Evolutionary conservation across 495 filamentous ascomycete species (phyloP), one percentile per base, ranked within the genome.

Genomic region (Penicillium diatomitis): DNA sequence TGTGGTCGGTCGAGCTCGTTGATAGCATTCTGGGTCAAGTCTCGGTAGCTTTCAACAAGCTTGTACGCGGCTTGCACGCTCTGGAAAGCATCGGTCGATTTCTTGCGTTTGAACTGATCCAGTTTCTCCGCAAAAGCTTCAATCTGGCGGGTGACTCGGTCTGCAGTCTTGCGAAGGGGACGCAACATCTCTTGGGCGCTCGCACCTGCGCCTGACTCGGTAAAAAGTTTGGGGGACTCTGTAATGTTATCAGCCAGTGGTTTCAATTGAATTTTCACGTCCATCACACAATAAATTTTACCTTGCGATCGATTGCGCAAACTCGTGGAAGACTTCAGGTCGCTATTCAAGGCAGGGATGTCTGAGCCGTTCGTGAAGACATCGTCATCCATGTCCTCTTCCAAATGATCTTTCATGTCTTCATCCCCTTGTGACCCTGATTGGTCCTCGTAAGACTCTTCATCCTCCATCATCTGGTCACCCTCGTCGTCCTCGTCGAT

Each of bases 71-170:
- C 71, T 41, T 72, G 64, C 51, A 67, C 62, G 34, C 52, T 66
- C 31, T 54, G 58, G 45, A 70, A 65, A 5, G 69, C 66, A 48
- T 68, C 67, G 6, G 50, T 51, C 11, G 58, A 55, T 41, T 65
- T 71, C 47, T 69, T 57, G 39, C 68, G 68, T 48, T 71, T 76
- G 38, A 82, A 80, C 38, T 71, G 69, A 56, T 84, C 82, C n/a
- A 86, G 66, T 51, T 72, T 72, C 49, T 81, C 73, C n/a, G 82
- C 82, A 52, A 85, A 86, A 20, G 70, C 72, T 55, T 85, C 78
- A 43, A 84, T 77, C 56, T 86, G 81, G 45, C 73, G 74, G 44
- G 77, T 78, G 36, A 83, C 75, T 5, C 78, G 75, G 49, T 82
- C 79, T 44, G 77, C 79, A 12, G 77, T 75, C n/a, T 67, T 67